Evolutionary conservation across 148 eudicot species (phyloP), one percentile per base, ranked within the genome.

Genomic region (Chenopodium berlandieri): DNA sequence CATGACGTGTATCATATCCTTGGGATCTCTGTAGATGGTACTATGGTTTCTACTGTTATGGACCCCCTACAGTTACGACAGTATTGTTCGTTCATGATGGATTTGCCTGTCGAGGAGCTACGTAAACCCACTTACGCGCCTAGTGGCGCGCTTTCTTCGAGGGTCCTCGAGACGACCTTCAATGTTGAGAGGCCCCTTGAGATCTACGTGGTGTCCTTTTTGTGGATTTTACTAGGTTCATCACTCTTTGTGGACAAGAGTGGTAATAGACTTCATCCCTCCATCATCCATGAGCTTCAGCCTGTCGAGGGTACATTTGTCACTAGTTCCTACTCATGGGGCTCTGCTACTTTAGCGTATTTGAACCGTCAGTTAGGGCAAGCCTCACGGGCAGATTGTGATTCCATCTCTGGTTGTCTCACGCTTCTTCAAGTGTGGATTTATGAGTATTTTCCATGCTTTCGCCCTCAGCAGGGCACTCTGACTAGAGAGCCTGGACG

Each of bases 241-340:
- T 9, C 40, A 20, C 52, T 72, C n/a, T 72, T 72, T 37, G 52
- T 72, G 7, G 75, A 72, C 7, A 72, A 37, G 75, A 72, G 50
- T 6, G 40, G 23, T 20, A 6, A 37, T 17, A 11, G 50, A 14
- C 7, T 44, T 12, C 75, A 17, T 37, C 13, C 4, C 40, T 32
- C 37, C 10, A 6, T 34, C 11, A 10, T 37, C 9, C 23, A 48
- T 16, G 37, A 31, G 16, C 44, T 71, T 13, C 16, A 71, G 37
- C 12, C 1, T 44, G 7, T 71, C 13, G 74, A 8, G n/a, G 20
- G 16, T 16, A 7, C 32, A 37, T 37, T 37, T 37, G 40, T 37
- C 40, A 37, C 40, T 5, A 31, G 32, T 40, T 13, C 31, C 20
- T 71, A 71, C 32, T 25, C 74, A 9, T 71, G 74, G 74, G 46